Base-by-base conservation (phyloP, 2,329 filamentous ascomycete genomes). In the Neofusicoccum kwambonambiense region DNA sequence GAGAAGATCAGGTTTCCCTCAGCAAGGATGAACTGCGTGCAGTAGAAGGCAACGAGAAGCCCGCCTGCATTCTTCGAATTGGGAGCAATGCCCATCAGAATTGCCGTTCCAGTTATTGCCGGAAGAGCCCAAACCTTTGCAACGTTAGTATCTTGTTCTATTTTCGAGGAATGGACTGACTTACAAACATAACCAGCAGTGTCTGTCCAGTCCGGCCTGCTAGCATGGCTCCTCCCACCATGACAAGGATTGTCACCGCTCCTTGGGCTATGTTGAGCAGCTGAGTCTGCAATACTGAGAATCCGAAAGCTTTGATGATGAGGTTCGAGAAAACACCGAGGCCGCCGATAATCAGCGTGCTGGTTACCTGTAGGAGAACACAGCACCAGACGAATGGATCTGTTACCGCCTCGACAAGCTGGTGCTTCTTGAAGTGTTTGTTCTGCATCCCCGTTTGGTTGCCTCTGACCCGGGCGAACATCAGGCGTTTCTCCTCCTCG, bases 401-500 rank as follows among this genome's bases (percentile, higher is more conserved):
- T 31, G 50, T 52, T 19, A 73, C 22, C 9, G 71, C 68, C 49
- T 73, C 71, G 4, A 66, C 51, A 39, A 70, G 60, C 65, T 74
- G 70, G 41, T 71, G 67, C 17, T 63, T 52, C 50, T 72, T 73
- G 41, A 45, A 58, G 27, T 44, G 27, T 8, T 31, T 58, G 54
- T 58, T 58, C 11, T 75, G 74, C 15, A 80, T 74, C 50, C 78
- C 78, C 71, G 75, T 77, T 65, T 78, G 76, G 61, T 80, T 80
- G 74, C 75, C 76, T 3, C 75, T 69, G 13, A 80, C 68, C 4
- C 86, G 78, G 69, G 89, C 86, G 11, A 88, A 81, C 0, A 86
- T 85, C 5, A 88, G 75, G 0, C 86, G 70, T 62, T 84, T 87
- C 45, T 89, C 86, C 12, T 84, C 77, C 4, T 83, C 80, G 0